Conservation (phyloP, 2,329 filamentous ascomycete species). For the Cladosporium sp. region DNA sequence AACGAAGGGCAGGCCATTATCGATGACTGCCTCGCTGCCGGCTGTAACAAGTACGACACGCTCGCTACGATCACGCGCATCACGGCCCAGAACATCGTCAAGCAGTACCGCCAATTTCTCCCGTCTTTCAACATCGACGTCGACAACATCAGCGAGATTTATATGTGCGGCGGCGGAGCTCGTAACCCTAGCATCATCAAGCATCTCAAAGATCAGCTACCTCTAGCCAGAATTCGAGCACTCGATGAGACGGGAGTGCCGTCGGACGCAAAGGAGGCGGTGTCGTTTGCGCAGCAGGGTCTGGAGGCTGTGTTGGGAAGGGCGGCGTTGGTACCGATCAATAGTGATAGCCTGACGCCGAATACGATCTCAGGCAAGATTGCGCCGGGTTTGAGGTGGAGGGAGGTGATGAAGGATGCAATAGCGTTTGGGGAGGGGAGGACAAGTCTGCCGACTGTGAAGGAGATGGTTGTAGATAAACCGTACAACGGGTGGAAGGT, state of each 20-base stretch:
- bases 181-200: constrained; percentile 28
- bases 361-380: constrained; percentile 14
- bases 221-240: constrained; percentile 8
- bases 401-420: constrained; percentile 9
- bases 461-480: constrained; percentile 4
- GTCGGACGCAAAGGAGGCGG: constrained; percentile 32
- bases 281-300: constrained; percentile 34
- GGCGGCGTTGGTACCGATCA: constrained; percentile 18
- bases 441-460: constrained; percentile 6
- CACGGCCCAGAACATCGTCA: constrained; percentile 21
- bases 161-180: constrained; percentile 26
- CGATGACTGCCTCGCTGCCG: constrained; percentile 14
- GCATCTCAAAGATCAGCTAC: constrained; percentile 6
- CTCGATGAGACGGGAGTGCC: constrained; percentile 32
- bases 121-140: constrained; percentile 10
- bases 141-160: constrained; percentile 24
- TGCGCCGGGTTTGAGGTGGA: constrained; percentile 8
- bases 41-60: constrained; percentile 19
- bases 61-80: constrained; percentile 26
- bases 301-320: constrained; percentile 32
- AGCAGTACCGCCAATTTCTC: constrained; percentile 21
- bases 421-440: constrained; percentile 6
- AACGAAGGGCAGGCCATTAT: constrained; percentile 19
- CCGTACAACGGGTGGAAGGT: constrained; percentile 5
- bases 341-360: constrained; percentile 11